Base-by-base conservation (phyloP, 805 yeast genomes). In the Geotrichum ghanense region DNA sequence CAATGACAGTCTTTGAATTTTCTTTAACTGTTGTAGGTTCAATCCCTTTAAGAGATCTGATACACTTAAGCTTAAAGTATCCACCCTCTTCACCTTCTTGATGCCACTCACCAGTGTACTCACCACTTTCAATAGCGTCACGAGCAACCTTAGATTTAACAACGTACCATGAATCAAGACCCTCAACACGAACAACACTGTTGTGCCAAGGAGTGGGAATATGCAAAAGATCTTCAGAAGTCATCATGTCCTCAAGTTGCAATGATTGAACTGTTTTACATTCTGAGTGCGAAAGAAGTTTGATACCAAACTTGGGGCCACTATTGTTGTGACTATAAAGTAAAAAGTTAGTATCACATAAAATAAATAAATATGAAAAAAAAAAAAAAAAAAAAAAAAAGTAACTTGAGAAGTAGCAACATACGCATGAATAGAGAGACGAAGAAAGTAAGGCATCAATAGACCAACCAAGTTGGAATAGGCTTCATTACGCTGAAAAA, bases 181-280 rank as follows among this genome's bases (percentile, higher is more conserved):
- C 37, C 16, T 31, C 16, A 12, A 31, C 37, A 31, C 16, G 37
- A 31, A 31, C 37, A 10, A 31, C 37, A 31, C 37, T 31, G 16
- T 31, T 31, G 37, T 31, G 37, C 37, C 37, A 31, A 31, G 37
- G 37, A n/a, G 37, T 31, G 16, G 37, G 37, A 31, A 31, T 31
- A 19, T 31, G 37, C 37, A 31, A n/a, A 31, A 31, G 37, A 31
- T 31, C 37, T 12, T 31, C 37, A 31, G 37, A 31, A 5, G 37
- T 31, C 37, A 31, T 31, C 37, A 31, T 31, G 17, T 31, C 37
- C 17, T 31, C 37, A 12, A 31, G 37, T 31, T 31, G 37, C 37
- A 31, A 31, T n/a, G 37, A n/a, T n/a, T 31, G 37, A 31, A 31
- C 37, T 6, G 37, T 31, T 31, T 31, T 31, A n/a, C 37, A 31